Evolutionary conservation across 306 rosid species (phyloP).

Genomic region (Rosa persica): DNA sequence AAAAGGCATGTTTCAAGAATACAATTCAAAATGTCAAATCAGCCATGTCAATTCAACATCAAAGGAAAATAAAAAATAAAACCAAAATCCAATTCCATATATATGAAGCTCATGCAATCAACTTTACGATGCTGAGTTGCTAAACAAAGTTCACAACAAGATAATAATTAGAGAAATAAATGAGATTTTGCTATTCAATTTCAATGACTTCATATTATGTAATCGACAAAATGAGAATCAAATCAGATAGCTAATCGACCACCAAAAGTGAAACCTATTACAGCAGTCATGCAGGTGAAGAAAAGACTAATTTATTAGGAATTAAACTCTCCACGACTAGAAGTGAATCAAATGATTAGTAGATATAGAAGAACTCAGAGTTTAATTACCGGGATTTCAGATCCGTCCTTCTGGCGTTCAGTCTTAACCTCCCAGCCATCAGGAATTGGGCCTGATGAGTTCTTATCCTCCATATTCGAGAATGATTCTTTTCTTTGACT

Average conservation of each 20-base stretch:
- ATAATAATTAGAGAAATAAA: not conserved
- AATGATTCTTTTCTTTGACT: not conserved
- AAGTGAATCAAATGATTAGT: constrained; percentile 1
- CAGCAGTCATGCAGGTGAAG: not conserved
- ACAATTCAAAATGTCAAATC: not conserved
- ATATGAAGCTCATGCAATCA: not conserved
- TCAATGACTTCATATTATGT: not conserved
- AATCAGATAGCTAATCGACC: not conserved
- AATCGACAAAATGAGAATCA: not conserved
- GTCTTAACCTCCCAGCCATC: constrained; percentile 16
- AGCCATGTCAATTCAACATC: not conserved
- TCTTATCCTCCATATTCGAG: constrained; percentile 9
- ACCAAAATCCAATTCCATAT: not conserved
- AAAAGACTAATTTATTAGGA: not conserved
- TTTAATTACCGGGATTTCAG: constrained; percentile 13
- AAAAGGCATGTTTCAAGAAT: not conserved
- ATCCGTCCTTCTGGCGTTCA: constrained; percentile 9
- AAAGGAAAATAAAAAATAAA: not conserved
- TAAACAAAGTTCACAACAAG: not conserved
- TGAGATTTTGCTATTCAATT: not conserved
- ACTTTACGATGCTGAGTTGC: not conserved
- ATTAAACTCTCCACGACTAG: not conserved
- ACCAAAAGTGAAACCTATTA: constrained; percentile 8
- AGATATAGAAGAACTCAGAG: not conserved
- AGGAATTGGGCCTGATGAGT: not conserved